Percentiles rank a stretch among this genome's conserved stretches.
Conservation (phyloP, 805 yeast species). For the Candida xyloterini region DNA sequence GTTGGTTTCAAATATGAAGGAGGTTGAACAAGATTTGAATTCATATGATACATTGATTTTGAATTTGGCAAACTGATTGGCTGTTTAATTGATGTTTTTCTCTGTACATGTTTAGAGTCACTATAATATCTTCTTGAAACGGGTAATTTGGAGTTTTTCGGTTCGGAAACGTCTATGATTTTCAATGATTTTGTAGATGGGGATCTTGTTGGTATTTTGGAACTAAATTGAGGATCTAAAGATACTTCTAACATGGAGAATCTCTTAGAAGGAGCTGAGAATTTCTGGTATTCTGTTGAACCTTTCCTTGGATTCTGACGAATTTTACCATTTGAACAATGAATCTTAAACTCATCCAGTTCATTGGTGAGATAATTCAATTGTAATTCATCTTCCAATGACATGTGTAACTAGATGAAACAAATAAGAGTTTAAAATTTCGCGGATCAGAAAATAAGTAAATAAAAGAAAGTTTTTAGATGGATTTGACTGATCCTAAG, state of each 20-base stretch:
- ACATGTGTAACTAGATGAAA: slow-evolving; percentile 1
- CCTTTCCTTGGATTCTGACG: not conserved
- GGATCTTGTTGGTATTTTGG: slow-evolving; percentile 26
- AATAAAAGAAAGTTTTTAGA: too few relatives aligned
- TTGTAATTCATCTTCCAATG: slow-evolving; percentile 3
- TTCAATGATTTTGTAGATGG: slow-evolving; percentile 17
- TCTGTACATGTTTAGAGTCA: slow-evolving; percentile 10
- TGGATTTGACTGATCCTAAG: slow-evolving; percentile 15
- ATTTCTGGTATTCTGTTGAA: not conserved
- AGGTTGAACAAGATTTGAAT: slow-evolving; percentile 1
- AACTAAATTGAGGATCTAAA: slow-evolving; percentile 19
- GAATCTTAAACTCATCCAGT: slow-evolving; percentile 7
- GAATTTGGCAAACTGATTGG: slow-evolving; percentile 10
- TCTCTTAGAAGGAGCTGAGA: slow-evolving; percentile 6
- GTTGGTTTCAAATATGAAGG: slow-evolving; percentile 26
- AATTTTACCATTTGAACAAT: not conserved
- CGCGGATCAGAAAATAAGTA: slow-evolving; percentile 7
- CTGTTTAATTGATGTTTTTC: slow-evolving; percentile 3
- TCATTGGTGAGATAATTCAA: slow-evolving; percentile 1
- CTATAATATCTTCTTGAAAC: slow-evolving; percentile 16
- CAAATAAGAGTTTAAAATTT: not conserved
- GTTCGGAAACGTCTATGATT: slow-evolving; percentile 5
- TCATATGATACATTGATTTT: slow-evolving; percentile 13
- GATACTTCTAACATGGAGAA: slow-evolving; percentile 17
- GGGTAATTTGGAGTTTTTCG: slow-evolving; percentile 18